Conservation (phyloP, 345 rosid genomes). For the Salix brachista region DNA sequence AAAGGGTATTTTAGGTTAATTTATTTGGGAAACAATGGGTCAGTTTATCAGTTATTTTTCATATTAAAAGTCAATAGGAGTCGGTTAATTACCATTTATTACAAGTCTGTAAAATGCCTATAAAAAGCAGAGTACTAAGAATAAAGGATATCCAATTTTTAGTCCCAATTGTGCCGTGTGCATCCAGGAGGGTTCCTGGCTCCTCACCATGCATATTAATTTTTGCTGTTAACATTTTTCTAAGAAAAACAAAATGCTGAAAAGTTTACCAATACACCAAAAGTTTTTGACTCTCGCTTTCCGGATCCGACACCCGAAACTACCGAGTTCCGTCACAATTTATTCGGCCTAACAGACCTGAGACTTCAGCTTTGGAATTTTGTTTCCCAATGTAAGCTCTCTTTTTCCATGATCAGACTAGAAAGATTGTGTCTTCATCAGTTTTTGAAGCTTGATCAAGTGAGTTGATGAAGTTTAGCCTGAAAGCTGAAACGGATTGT, state of each 20-base stretch:
- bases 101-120: too few relatives aligned
- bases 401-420: background rate
- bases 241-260: background rate
- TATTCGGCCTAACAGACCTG: background rate
- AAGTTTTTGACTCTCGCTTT: background rate
- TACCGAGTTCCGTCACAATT: background rate
- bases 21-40: too few relatives aligned
- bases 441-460: background rate
- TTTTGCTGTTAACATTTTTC: too few relatives aligned
- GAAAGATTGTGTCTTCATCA: background rate
- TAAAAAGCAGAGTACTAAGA: too few relatives aligned
- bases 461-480: background rate
- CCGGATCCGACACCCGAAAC: background rate
- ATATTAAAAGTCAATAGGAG: too few relatives aligned
- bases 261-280: background rate
- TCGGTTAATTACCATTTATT: too few relatives aligned
- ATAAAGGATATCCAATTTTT: too few relatives aligned
- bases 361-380: background rate
- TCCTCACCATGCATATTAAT: too few relatives aligned
- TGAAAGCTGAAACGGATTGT: background rate
- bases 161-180: background rate
- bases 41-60: too few relatives aligned
- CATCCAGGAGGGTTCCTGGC: background rate
- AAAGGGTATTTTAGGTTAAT: too few relatives aligned
- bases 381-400: background rate